Evolutionary conservation across 768 basidiomycete species (phyloP).

Genomic region (Baorangia bicolor): DNA sequence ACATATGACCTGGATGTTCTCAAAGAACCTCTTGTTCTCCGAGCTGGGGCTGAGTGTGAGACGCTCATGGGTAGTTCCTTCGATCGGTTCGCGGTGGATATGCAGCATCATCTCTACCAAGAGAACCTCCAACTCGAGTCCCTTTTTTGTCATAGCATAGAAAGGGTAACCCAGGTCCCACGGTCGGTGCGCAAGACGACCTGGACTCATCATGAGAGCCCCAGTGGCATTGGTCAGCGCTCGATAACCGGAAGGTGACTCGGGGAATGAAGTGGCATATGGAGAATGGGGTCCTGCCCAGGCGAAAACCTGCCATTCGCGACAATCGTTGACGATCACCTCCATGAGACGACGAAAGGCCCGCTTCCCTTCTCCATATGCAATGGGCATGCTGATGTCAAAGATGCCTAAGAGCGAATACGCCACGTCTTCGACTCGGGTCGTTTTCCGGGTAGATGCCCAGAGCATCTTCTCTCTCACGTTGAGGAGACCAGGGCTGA

Average conservation of each 20-base stretch:
- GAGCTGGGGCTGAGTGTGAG: slow-evolving; percentile 15
- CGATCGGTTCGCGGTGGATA: slow-evolving; percentile 11
- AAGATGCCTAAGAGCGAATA: slow-evolving; percentile 29
- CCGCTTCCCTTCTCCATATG: slow-evolving; percentile 26
- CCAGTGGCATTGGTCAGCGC: neutral
- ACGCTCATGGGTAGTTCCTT: slow-evolving; percentile 8
- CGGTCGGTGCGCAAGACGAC: slow-evolving; percentile 2
- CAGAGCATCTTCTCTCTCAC: slow-evolving; percentile 24
- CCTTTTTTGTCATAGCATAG: slow-evolving; percentile 24
- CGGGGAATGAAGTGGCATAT: slow-evolving; percentile 18
- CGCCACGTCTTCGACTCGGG: slow-evolving; percentile 25
- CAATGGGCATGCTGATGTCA: slow-evolving; percentile 22
- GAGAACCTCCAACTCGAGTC: slow-evolving; percentile 19
- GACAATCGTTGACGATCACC: slow-evolving; percentile 16
- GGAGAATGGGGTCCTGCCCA: slow-evolving; percentile 24
- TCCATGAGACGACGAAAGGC: slow-evolving; percentile 29
- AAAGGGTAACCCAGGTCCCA: slow-evolving; percentile 20
- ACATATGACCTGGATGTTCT: slow-evolving; percentile 13
- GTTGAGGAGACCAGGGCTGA: slow-evolving; percentile 19
- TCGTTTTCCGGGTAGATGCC: slow-evolving; percentile 27
- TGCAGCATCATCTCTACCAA: slow-evolving; percentile 26
- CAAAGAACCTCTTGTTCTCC: slow-evolving; percentile 14
- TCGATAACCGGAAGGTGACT: slow-evolving; percentile 20
- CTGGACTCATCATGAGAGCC: neutral
- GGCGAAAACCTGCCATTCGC: slow-evolving; percentile 22